Base-by-base conservation (phyloP, 2,329 filamentous ascomycete species). In the Hymenoscyphus infarciens region DNA sequence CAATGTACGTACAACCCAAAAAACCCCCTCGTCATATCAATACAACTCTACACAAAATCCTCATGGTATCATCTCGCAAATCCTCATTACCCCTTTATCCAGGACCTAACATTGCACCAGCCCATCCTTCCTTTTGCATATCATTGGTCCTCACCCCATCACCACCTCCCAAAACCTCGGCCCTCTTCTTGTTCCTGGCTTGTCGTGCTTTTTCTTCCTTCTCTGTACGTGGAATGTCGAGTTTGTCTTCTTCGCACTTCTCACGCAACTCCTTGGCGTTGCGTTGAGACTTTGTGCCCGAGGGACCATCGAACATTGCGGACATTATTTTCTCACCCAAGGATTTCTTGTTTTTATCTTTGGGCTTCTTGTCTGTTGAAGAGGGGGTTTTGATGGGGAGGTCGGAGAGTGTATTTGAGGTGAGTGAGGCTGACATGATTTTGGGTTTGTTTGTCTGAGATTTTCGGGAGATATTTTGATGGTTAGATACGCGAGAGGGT, bases 231-330 rank as follows among this genome's bases (percentile, higher is more conserved):
- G 53, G 53, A 33, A 56, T 56, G 3, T 56, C 53, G 5, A 33
- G 29, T 27, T 56, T 56, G 25, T 56, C 53, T n/a, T 56, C 53
- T 33, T 56, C 53, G 27, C 27, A 35, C 29, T 56, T 56, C 2
- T 56, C 29, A 11, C 13, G 10, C 5, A 56, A 2, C 29, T 56
- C 54, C 5, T 25, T 8, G 5, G 27, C 29, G 13, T 29, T 19
- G 5, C 27, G 11, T 10, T 19, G 25, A 2, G 53, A 56, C 6
- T 56, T 27, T 27, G 53, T 56, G 25, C 53, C 53, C 7, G 22
- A 29, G 10, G 53, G 53, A n/a, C 53, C 53, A 35, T 56, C 29
- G 29, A 56, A 56, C 5, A 56, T 15, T 15, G 13, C 2, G 16
- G 54, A 35, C 5, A 56, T 15, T 15, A 56, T 56, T n/a, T 35